Percentiles rank a stretch among this genome's conserved stretches.
phyloP scores from a whole-genome alignment of 139 green algal species.

The Chlorella sp. region DNA sequence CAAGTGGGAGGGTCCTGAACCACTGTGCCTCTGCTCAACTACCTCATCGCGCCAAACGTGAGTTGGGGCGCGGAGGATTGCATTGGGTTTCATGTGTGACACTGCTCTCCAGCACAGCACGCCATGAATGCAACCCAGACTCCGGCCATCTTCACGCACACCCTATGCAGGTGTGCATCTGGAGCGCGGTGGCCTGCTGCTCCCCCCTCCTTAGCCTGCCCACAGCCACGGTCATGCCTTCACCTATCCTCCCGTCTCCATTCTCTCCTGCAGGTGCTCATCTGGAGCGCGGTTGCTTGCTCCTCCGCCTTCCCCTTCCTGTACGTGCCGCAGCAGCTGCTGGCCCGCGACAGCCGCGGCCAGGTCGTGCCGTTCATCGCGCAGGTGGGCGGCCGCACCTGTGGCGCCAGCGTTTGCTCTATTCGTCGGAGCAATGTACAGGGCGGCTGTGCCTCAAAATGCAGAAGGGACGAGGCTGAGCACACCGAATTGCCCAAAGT shows the following conservation, averaged over 20 bases:
- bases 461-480: too few species aligned
- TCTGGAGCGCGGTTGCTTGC: conserved; percentile 90
- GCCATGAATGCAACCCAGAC: background rate
- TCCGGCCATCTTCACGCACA: background rate
- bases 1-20: too few species aligned
- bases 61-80: too few species aligned
- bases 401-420: too few species aligned
- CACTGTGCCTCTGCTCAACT: too few species aligned
- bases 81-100: too few species aligned
- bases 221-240: too few species aligned
- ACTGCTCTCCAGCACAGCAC: too few species aligned
- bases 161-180: conserved; percentile 69
- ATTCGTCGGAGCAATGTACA: too few species aligned
- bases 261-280: conserved; percentile 59
- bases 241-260: too few species aligned
- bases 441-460: too few species aligned
- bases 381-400: background rate
- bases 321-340: conserved; percentile 81
- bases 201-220: conserved; percentile 79
- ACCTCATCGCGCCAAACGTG: conserved; percentile 63
- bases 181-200: conserved; percentile 83
- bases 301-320: conserved; percentile 87
- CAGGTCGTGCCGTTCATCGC: conserved; percentile 1
- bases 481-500: too few species aligned
- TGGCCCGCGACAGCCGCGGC: conserved; percentile 52